Evolutionary conservation across 2,329 filamentous ascomycete species (phyloP), one percentile per base, ranked within the genome.

Genomic region (Fusarium oxysporum): DNA sequence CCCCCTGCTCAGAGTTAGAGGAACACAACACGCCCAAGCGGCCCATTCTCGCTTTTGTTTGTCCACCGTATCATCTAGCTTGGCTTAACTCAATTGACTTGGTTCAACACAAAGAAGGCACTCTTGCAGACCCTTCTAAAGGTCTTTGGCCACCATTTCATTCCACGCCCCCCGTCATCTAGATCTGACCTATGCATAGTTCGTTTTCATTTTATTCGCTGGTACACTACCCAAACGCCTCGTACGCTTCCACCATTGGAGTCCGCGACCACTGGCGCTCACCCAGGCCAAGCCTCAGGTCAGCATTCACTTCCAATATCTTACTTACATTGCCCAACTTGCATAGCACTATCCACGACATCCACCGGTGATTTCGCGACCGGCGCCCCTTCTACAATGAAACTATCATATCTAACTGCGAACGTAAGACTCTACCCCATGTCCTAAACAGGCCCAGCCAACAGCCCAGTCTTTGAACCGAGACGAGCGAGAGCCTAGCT

Each of bases 191-290:
- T 71, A 51, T 63, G 25, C 33, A 30, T 56, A 45, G 30, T 35
- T 33, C n/a, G 30, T 51, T 35, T 70, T 68, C 66, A 68, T 70
- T 60, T 71, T 62, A 71, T 70, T 57, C 37, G 57, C 44, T 63
- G 58, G 62, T 71, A 58, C 66, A 67, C 58, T 63, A 61, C 70
- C 62, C 56, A 64, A 62, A 73, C 70, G 70, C 70, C 70, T 73
- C 70, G 50, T 71, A 71, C 70, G 53, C 54, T 70, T 58, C 41
- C 40, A 57, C 70, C 28, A 69, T 45, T 66, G 53, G 44, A 53
- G 55, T 53, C 63, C 48, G 51, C 41, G 54, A 41, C 38, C 70
- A 45, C 48, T 44, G 37, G 37, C 38, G 38, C 30, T 43, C 40
- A 54, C 33, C 41, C 47, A 53, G 51, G 61, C 41, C 65, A 51